Evolutionary conservation across 148 eudicot species (phyloP).

Genomic region (Vaccinium darrowii): DNA sequence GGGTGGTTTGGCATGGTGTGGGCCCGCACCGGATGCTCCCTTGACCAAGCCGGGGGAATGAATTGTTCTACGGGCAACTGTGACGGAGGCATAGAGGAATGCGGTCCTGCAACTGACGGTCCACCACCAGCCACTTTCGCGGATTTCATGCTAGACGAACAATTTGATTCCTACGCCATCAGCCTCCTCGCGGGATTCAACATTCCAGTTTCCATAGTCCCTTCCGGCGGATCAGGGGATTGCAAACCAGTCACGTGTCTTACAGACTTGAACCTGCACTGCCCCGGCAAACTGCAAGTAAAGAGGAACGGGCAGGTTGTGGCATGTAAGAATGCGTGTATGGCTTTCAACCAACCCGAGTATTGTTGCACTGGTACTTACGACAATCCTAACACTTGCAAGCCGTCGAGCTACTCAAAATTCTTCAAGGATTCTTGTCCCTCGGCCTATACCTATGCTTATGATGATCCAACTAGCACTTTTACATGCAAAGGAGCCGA

Average conservation of each 20-base stretch:
- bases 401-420: conserved; percentile 26
- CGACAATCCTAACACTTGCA: conserved; percentile 24
- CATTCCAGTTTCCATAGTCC: conserved; percentile 20
- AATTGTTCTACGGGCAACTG: conserved; percentile 40
- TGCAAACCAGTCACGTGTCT: conserved; percentile 25
- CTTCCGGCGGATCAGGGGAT: conserved; percentile 29
- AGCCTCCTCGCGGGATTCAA: conserved; percentile 41
- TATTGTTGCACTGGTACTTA: conserved; percentile 31
- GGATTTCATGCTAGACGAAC: conserved; percentile 28
- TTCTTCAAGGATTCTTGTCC: conserved; percentile 37
- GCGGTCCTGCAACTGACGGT: conserved; percentile 23
- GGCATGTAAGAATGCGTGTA: conserved; percentile 35
- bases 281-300: conserved; percentile 27
- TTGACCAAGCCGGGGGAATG: conserved; percentile 20
- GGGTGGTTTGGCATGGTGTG: conserved; percentile 43
- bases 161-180: conserved; percentile 27
- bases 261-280: conserved; percentile 23
- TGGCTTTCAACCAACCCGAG: conserved; percentile 25
- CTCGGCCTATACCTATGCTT: conserved; percentile 32
- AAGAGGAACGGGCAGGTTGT: neutral
- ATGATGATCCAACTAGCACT: conserved; percentile 35
- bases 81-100: conserved; percentile 15
- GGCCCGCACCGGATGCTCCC: conserved; percentile 30
- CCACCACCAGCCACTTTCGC: conserved; percentile 32
- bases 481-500: conserved; percentile 34